Base-by-base conservation (phyloP, 352 stramenopile genomes). In the Thraustotheca clavata region DNA sequence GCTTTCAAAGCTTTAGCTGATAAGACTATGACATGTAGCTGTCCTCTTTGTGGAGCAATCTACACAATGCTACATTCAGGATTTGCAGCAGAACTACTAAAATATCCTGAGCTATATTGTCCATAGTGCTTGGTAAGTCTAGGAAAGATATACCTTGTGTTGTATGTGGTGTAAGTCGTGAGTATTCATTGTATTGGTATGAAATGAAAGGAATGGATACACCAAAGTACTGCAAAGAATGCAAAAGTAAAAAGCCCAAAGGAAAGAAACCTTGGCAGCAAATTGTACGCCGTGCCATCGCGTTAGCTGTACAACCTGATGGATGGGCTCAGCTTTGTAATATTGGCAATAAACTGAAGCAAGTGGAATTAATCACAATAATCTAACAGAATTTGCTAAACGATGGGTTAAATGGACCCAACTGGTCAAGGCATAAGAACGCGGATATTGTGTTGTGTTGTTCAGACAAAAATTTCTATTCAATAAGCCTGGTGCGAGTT, bases 1-100 rank as follows among this genome's bases (percentile, higher is more conserved):
- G 26, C 26, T 50, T 59, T 68, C 16, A 59, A 27, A 33, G 40
- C 35, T 7, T 26, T 9, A 63, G 60, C 49, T 27, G 63, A 69
- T 54, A 73, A 55, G 61, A n/a, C 46, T 32, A 67, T 70, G 62
- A 73, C 67, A 4, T 75, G 68, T 54, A 76, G 74, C 47, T 78
- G 72, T 62, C 55, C 54, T 12, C 33, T 78, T 40, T 81, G 72
- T 49, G 68, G 74, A 9, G 40, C 36, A 9, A 74, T 78, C 24
- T 54, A 67, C 11, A 47, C 18, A 0, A 55, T 75, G 22, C 20
- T 67, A 6, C 70, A 55, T 60, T 59, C 61, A 6, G 24, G 47
- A 0, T 77, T 80, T 36, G 69, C 73, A 12, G 35, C 48, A 18
- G 62, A 36, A 47, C 1, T 69, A 54, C 12, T 50, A 61, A 0